Base-by-base conservation (phyloP, 371 early-diverging fungal species). In the Syncephalastrum monosporum region DNA sequence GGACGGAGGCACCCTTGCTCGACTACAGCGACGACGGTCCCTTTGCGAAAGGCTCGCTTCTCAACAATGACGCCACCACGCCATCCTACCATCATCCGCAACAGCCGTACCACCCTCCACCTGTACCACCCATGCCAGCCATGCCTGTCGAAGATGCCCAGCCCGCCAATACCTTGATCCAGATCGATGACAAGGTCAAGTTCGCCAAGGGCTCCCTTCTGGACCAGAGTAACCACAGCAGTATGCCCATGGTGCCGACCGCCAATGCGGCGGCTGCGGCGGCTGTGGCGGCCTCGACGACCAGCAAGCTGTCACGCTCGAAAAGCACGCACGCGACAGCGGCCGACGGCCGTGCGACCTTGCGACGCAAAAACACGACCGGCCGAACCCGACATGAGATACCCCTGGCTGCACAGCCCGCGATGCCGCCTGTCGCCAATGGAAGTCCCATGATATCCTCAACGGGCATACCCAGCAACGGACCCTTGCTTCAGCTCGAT, bases 141-240 rank as follows among this genome's bases (percentile, higher is more conserved):
- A 38, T 54, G 38, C 50, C 17, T 43, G 50, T 27, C 21, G 57
- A 56, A 15, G 47, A 19, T 43, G 42, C 13, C 5, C 25, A 52
- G 21, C 16, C 25, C 15, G 5, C 43, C 47, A n/a, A 65, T 19
- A 69, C 76, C 3, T 51, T 79, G 24, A 68, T 79, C 38, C 74
- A 75, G 16, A 54, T 79, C 8, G 71, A 79, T 15, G 72, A 79
- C 42, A 60, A 65, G 13, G 53, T 69, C 12, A 56, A 63, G 6
- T 79, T 79, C 56, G 44, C 72, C 4, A 74, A 79, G 50, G 79
- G 79, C 0, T 74, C 76, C 3, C 59, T 79, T 6, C 61, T 79
- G 6, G 72, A 65, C 10, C 47, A 70, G 29, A 68, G 65, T 33
- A 33, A 33, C 38, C 38, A 33, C 12, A 33, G 38, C 12, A 33